These are phyloP conservation scores for Syzygium malaccense DNA, from an alignment of 441 rosid species.

Conservation along the genomic window DNA sequence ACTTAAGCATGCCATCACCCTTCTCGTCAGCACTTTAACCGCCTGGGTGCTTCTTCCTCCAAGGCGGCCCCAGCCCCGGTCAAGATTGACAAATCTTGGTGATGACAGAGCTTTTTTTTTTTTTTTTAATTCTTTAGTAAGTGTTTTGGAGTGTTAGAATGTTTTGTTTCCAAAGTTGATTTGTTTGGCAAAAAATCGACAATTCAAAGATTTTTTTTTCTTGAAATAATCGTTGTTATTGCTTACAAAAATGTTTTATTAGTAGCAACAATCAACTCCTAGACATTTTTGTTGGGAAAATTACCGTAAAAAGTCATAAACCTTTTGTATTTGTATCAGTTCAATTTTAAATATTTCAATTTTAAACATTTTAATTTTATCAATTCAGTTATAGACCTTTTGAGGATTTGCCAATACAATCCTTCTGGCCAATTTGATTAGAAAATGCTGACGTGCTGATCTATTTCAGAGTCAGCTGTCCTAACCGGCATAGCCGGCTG, in stretches of 20 bases:
- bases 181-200: background rate
- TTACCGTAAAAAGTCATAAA: background rate
- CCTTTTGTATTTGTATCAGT: fast-evolving
- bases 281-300: background rate
- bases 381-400: background rate
- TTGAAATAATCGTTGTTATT: background rate
- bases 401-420: background rate
- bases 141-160: background rate
- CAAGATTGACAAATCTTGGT: background rate
- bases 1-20: background rate
- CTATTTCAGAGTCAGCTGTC: background rate
- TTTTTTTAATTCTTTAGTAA: background rate
- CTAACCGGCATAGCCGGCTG: fast-evolving
- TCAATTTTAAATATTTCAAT: background rate
- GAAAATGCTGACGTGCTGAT: fast-evolving
- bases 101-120: background rate
- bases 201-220: background rate
- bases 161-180: background rate
- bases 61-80: background rate
- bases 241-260: background rate
- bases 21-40: background rate
- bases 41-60: background rate
- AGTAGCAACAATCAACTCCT: background rate
- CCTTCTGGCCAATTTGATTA: fast-evolving
- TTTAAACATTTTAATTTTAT: background rate